A percentile compares a stretch with the other conserved stretches of the same genome.
Conservation (phyloP, 2,329 filamentous ascomycete genomes). For the Trichoderma koningii region DNA sequence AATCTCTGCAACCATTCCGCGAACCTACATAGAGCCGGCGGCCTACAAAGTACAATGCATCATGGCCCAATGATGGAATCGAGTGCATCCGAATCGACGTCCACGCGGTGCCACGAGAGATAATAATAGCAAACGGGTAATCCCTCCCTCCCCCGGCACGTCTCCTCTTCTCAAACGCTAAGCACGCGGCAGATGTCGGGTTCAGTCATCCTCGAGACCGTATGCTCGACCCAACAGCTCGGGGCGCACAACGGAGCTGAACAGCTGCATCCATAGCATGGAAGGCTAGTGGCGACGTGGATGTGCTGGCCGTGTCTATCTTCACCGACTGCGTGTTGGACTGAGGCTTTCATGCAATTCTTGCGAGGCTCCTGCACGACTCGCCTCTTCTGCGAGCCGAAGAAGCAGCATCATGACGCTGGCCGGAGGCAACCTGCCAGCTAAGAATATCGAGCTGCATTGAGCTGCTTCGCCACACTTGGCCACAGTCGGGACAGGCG, state of each 20-base stretch:
- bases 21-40: background rate
- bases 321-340: conserved; percentile 4
- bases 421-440: conserved; percentile 28
- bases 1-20: background rate
- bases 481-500: conserved; percentile 30
- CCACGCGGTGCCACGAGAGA: background rate
- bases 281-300: conserved; percentile 20
- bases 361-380: conserved; percentile 24
- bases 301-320: conserved; percentile 27
- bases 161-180: conserved; percentile 3
- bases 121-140: conserved; percentile 20
- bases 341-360: background rate
- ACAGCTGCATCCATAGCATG: conserved; percentile 10
- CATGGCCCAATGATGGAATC: background rate
- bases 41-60: background rate
- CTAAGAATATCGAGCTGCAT: conserved; percentile 17
- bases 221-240: conserved; percentile 18
- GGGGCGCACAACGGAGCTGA: conserved; percentile 22
- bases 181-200: conserved; percentile 18
- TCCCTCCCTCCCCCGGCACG: background rate
- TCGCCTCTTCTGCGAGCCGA: conserved; percentile 28
- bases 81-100: background rate
- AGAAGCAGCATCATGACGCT: background rate
- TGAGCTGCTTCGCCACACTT: conserved; percentile 27
- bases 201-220: background rate